Evolutionary conservation across 2,329 filamentous ascomycete species (phyloP).

Genomic region (Diaporthe capsici): DNA sequence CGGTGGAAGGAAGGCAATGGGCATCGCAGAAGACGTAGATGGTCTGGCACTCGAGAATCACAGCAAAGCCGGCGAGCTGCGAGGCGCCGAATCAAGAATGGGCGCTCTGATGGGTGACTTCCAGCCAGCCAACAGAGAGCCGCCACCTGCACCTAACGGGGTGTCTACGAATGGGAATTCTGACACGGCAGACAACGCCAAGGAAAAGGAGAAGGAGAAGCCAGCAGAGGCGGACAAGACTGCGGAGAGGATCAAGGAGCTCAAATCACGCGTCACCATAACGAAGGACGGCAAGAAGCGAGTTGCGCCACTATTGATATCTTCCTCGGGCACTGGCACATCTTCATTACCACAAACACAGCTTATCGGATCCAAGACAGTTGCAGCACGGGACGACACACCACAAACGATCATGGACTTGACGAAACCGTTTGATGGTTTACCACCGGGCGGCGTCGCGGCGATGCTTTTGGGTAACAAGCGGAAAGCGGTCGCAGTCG

Average conservation of each 20-base stretch:
- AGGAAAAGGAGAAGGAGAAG: constrained; percentile 53
- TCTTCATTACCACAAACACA: constrained; percentile 92
- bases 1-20: constrained; percentile 86
- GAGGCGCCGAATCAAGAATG: constrained; percentile 94
- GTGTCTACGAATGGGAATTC: constrained; percentile 57
- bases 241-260: constrained; percentile 67
- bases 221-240: constrained; percentile 64
- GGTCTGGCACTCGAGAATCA: constrained; percentile 89
- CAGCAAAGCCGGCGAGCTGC: constrained; percentile 91
- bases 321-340: constrained; percentile 87
- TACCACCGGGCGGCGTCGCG: constrained; percentile 90
- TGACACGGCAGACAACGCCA: constrained; percentile 46
- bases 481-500: constrained; percentile 80
- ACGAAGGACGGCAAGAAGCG: constrained; percentile 98
- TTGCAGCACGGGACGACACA: constrained; percentile 75
- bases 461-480: constrained; percentile 94
- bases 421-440: constrained; percentile 92
- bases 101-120: constrained; percentile 97
- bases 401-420: constrained; percentile 90
- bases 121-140: constrained; percentile 66
- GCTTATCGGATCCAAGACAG: constrained; percentile 81
- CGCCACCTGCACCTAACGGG: constrained; percentile 63
- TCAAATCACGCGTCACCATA: constrained; percentile 94
- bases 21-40: constrained; percentile 93
- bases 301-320: constrained; percentile 91